Base-by-base conservation (phyloP, 2,329 filamentous ascomycete genomes). In the Aspergillus aculeatus region DNA sequence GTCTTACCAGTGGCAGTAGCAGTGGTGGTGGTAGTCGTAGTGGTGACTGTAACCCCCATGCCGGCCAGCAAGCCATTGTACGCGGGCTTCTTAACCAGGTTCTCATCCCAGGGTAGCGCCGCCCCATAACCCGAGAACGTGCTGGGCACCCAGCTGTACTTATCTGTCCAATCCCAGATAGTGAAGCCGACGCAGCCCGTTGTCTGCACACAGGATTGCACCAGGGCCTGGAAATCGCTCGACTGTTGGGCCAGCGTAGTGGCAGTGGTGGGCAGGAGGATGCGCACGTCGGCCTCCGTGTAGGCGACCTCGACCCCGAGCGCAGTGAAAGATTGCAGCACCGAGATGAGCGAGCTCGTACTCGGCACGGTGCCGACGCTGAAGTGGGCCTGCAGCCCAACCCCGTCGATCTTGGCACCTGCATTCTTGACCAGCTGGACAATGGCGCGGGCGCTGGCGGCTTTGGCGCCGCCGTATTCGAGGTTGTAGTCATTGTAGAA, bases 211-310 rank as follows among this genome's bases (percentile, higher is more conserved):
- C 75, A 77, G 1, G 74, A 72, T 3, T 61, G 65, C 16, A 73
- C 69, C 19, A 70, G 65, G 55, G 66, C 68, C 29, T 66, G 56
- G 56, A 74, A 77, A 50, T 76, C 71, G 5, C 65, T 69, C 11
- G 68, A 65, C 64, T 77, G 75, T 50, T 73, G 67, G 1, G 67
- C 55, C 9, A 74, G 66, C 41, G 68, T 58, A 1, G 64, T 67
- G 32, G 56, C 57, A 7, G 69, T 69, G 1, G 71, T 64, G 2
- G 72, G 72, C 9, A 72, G 61, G 14, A 68, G 65, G 60, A 85
- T 76, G 29, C 83, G 81, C 60, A 79, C 80, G 64, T 85, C 82
- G 6, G 84, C 73, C n/a, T 73, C 73, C 1, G 70, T 67, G 5
- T 84, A 77, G 1, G 79, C 75, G 2, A 71, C 68, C 1, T 76